Conservation (phyloP, 2,329 filamentous ascomycete species). For the Epichloe festucae region DNA sequence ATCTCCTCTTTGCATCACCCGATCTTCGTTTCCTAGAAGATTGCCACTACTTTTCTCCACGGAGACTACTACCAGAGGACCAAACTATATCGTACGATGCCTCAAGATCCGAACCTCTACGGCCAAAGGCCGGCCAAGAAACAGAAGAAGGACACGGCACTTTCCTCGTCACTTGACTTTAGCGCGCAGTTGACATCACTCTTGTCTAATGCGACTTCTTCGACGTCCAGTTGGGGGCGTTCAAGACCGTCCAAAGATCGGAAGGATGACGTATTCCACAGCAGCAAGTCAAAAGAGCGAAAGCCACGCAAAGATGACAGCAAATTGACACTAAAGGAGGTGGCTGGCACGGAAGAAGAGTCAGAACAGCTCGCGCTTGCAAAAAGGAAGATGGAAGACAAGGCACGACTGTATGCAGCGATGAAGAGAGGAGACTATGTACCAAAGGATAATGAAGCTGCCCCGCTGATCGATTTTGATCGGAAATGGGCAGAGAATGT, state of each 20-base stretch:
- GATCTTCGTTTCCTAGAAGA: not conserved
- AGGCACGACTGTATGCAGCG: conserved; percentile 74
- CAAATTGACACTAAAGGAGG: conserved; percentile 38
- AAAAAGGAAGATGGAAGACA: conserved; percentile 76
- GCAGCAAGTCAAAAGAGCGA: conserved; percentile 13
- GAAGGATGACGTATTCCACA: conserved; percentile 34
- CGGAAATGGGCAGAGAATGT: conserved; percentile 78
- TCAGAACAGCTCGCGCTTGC: conserved; percentile 58
- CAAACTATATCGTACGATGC: conserved; percentile 26
- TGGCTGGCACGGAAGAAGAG: conserved; percentile 45
- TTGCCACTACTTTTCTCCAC: not conserved
- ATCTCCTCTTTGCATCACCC: not conserved
- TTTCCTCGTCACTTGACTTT: conserved; percentile 69
- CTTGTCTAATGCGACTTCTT: conserved; percentile 43
- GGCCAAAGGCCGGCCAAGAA: conserved; percentile 60
- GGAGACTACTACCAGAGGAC: not conserved
- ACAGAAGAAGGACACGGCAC: conserved; percentile 53
- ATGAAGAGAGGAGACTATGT: conserved; percentile 84
- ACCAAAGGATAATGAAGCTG: conserved; percentile 49
- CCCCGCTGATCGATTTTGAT: conserved; percentile 82
- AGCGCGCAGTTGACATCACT: conserved; percentile 76
- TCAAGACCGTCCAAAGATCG: conserved; percentile 32
- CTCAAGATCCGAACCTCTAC: conserved; percentile 61
- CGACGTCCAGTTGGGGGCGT: conserved; percentile 27
- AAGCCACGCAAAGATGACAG: conserved; percentile 34